Base-by-base conservation (phyloP, 306 rosid species). In the Arachis hypogaea region DNA sequence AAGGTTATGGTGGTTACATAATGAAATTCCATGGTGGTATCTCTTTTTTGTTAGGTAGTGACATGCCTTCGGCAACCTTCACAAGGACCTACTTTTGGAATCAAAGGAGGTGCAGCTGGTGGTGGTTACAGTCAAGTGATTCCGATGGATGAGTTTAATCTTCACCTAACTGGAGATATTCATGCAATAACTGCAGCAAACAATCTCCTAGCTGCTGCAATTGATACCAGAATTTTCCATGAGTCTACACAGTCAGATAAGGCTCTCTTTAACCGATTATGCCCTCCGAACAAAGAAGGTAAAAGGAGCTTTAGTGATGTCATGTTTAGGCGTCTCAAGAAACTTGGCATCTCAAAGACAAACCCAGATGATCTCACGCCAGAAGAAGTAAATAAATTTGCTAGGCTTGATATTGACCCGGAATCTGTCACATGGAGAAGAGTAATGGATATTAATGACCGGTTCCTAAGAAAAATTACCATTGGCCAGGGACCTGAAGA, bases 81-180 rank as follows among this genome's bases (percentile, higher is more conserved):
- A n/a, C 97, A 94, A 87, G 99, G 99, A 55, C 99, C 99, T 7
- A 94, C 99, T 59, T 94, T 94, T 83, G 99, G 99, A 74, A 94
- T 94, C 81, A 94, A 88, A 87, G 99, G 99, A 66, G 99, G 99
- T 69, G 99, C 99, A 30, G 99, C 99, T 36, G 99, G 97, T 71
- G 99, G 96, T 47, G 99, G 99, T 82, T 94, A 94, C 78, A 94
- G 99, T 83, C 99, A 94, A 84, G 99, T 94, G 84, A 88, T 94
- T 67, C 99, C 97, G 28, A 92, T 94, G 99, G 99, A 94, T 77
- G 99, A 94, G 79, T 94, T 94, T 86, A 94, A 94, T 89, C 99
- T 94, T 77, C 99, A 94, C 70, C 85, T 94, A 22, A 92, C 99
- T 4, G 99, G 99, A 80, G 99, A 94, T 77, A 89, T 94, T 76